Evolutionary conservation across 768 basidiomycete species (phyloP), one percentile per base, ranked within the genome.

Genomic region (Calocybe gangraenosa): DNA sequence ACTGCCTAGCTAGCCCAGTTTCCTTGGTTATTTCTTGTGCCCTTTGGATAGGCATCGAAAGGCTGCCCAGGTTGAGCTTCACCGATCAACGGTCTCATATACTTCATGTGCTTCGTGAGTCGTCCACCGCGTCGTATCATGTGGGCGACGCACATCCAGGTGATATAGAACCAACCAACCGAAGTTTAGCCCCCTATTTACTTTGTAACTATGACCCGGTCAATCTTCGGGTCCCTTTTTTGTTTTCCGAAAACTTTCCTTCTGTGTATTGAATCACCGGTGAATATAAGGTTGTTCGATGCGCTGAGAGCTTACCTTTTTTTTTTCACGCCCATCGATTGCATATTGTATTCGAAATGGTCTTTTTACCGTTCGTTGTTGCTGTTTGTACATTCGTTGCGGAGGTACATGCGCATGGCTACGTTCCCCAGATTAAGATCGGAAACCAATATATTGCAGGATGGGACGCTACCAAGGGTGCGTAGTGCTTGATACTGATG

Each of bases 371-470:
- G 9, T 22, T 37, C 20, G n/a, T 50, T n/a, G 13, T 50, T 2
- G 38, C 49, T 13, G 15, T 42, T 11, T 35, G 15, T 28, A 10
- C 45, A n/a, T 34, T 47, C 7, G 49, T 20, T 22, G 19, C 37
- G 2, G 33, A 40, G 11, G 48, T 51, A 9, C 40, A 51, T 22
- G 49, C 45, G 14, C 49, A 51, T 28, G 49, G 49, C 21, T 51
- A 51, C 35, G 49, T 51, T n/a, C 45, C 45, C 6, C 49, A 51
- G 38, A 46, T 51, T 34, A 51, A 44, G 49, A 51, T 51, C 15
- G 45, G 45, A 14, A 47, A 34, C 22, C 44, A 46, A n/a, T 46
- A 51, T 40, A 51, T 51, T 22, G 25, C 44, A 42, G 49, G 49
- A 6, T 47, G 46, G 46, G 46, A 47, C 13, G 28, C 34, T 3